Evolutionary conservation across 2,329 filamentous ascomycete species (phyloP).

Genomic region (Aspergillus niger): DNA sequence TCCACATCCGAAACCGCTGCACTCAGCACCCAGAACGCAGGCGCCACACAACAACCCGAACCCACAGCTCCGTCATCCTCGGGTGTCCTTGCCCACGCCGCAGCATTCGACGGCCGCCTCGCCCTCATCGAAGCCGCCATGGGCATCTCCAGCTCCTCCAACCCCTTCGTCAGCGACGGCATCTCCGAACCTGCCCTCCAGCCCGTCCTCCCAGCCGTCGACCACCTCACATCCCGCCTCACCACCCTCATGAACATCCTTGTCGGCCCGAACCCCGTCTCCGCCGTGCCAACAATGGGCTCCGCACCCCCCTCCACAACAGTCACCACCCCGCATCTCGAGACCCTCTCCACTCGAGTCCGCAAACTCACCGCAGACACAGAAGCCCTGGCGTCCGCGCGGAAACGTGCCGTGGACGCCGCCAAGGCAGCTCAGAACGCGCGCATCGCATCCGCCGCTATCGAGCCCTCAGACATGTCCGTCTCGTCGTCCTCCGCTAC

Average conservation of each 20-base stretch:
- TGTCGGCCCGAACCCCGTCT: constrained; percentile 36
- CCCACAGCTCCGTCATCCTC: constrained; percentile 33
- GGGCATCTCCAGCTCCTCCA: constrained; percentile 71
- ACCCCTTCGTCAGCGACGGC: constrained; percentile 51
- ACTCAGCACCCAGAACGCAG: constrained; percentile 11
- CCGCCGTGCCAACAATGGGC: constrained; percentile 26
- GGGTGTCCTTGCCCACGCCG: constrained; percentile 71
- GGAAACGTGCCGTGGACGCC: constrained; percentile 46
- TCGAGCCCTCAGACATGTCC: constrained; percentile 31
- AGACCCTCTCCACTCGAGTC: constrained; percentile 46
- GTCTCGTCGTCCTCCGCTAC: constrained; percentile 42
- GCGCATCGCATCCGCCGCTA: constrained; percentile 36
- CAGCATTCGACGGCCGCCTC: constrained; percentile 84
- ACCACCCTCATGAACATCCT: constrained; percentile 63
- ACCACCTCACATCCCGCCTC: constrained; percentile 78
- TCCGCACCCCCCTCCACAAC: constrained; percentile 26
- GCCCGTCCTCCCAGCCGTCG: constrained; percentile 80
- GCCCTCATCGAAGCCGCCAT: constrained; percentile 76
- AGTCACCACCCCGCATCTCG: constrained; percentile 45
- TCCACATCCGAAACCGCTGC: constrained; percentile 10
- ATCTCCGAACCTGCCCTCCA: constrained; percentile 55
- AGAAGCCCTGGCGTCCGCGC: constrained; percentile 46
- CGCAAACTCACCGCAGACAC: constrained; percentile 49
- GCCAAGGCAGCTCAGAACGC: constrained; percentile 46
- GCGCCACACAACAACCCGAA: constrained; percentile 14